phyloP scores from a whole-genome alignment of 352 stramenopile genomes.

The Phytophthora fragariae region DNA sequence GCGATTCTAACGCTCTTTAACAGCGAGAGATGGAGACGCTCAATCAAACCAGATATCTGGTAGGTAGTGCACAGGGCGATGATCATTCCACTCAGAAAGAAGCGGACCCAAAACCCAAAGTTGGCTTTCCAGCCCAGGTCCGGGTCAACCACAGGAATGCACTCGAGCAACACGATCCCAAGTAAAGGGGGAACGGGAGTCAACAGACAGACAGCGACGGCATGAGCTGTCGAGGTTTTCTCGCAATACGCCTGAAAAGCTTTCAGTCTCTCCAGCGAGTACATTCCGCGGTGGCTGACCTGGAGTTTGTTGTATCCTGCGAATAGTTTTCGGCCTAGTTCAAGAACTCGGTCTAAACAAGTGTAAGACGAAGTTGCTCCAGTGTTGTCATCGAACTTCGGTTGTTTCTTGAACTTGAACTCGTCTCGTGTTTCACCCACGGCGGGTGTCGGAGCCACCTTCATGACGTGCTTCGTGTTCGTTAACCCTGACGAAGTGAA shows the following conservation, averaged over 20 bases:
- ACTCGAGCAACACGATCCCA: constrained; percentile 23
- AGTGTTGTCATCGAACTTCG: not conserved
- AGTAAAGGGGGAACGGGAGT: constrained; percentile 13
- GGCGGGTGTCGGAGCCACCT: not conserved
- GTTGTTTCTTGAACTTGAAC: not conserved
- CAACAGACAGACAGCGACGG: constrained; percentile 1
- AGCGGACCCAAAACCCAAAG: constrained; percentile 33
- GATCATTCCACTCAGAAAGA: constrained; percentile 21
- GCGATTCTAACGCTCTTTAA: constrained; percentile 15
- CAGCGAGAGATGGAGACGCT: constrained; percentile 5
- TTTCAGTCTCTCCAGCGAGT: constrained; percentile 48
- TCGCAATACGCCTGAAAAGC: constrained; percentile 39
- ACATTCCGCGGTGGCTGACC: constrained; percentile 38
- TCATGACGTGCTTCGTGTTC: not conserved
- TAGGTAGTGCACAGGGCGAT: constrained; percentile 15
- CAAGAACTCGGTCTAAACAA: not conserved
- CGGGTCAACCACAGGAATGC: constrained; percentile 16
- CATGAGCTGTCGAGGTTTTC: constrained; percentile 3
- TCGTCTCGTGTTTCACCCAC: not conserved
- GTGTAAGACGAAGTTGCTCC: not conserved
- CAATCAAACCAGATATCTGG: constrained; percentile 16
- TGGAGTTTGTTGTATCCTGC: constrained; percentile 20
- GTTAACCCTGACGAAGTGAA: not conserved
- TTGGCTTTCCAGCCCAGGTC: constrained; percentile 30
- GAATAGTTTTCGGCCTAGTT: not conserved